Base-by-base conservation (phyloP, 441 rosid genomes). In the Euphorbia corollata region DNA sequence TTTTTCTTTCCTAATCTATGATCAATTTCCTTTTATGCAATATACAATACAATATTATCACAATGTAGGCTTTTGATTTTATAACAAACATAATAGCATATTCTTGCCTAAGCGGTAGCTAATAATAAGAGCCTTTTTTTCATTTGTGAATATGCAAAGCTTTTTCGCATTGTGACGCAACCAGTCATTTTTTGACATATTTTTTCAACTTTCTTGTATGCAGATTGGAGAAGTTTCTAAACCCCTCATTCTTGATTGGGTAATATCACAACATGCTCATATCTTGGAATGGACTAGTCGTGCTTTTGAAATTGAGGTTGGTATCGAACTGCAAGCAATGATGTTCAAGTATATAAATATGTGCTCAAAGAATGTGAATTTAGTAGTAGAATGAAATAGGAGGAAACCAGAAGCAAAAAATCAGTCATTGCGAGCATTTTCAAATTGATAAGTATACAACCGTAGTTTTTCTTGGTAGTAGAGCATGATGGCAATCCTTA, bases 201-300 rank as follows among this genome's bases (percentile, higher is more conserved):
- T 56, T 47, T 11, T 68, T 20, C 39, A 43, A 58, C 64, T 69
- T 41, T 50, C 16, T 51, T 69, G 4, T 74, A 47, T 73, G 80
- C 97, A 95, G 98, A 88, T 92, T 68, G 86, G 79, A 83, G 85
- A 85, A 75, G 81, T 80, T 71, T 85, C 87, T 27, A 78, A 78
- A 68, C 95, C 98, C 27, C 77, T 92, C 56, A 86, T 95, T 86
- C 87, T 91, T 78, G 97, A 95, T 83, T 95, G 98, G 99, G 87
- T 88, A 72, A 90, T 95, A 75, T 86, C 95, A 67, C 96, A 90
- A 82, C 98, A 95, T 74, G 74, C 80, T 75, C 96, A 84, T 76
- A 88, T 92, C 61, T 78, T 91, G 87, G 97, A 92, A 73, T 95
- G 99, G 99, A 87, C 92, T 65, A 84, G 87, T 70, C 88, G 99